phyloP scores from a whole-genome alignment of 75 land plant species.

The Isoetes taiwanensis region DNA sequence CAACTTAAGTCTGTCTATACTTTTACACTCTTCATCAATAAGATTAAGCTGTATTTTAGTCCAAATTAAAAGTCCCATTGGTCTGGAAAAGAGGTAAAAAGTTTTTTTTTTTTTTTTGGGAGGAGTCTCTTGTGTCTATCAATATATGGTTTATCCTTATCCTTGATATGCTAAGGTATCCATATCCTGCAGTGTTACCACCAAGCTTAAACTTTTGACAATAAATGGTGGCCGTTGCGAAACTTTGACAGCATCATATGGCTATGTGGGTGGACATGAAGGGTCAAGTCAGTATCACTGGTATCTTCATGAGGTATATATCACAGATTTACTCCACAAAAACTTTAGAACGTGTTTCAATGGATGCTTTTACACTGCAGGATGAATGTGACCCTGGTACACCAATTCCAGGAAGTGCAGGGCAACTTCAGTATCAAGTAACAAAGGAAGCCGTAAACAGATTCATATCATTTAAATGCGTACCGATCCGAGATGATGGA shows the following conservation, averaged over 20 bases:
- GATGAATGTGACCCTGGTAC: slow-evolving; percentile 47
- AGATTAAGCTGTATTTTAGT: too few relatives aligned
- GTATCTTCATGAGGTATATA: slow-evolving; percentile 77
- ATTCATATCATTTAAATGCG: slow-evolving; percentile 71
- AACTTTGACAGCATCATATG: slow-evolving; percentile 85
- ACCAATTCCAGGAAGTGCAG: slow-evolving; percentile 47
- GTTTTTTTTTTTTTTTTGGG: too few relatives aligned
- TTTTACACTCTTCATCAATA: too few relatives aligned
- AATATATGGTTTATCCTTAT: too few relatives aligned
- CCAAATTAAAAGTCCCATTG: too few relatives aligned
- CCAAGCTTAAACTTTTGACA: slow-evolving; percentile 79
- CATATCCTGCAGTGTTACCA: slow-evolving; percentile 79
- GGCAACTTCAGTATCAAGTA: slow-evolving; percentile 69
- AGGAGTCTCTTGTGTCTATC: too few relatives aligned
- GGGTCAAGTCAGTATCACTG: slow-evolving; percentile 82
- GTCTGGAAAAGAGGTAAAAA: too few relatives aligned
- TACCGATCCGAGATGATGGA: slow-evolving; percentile 79
- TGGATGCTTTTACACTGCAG: too few relatives aligned
- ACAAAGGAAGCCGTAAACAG: slow-evolving; percentile 65
- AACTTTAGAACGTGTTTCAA: neutral
- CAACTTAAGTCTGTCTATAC: too few relatives aligned
- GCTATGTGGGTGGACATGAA: slow-evolving; percentile 92
- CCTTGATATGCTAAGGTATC: too few relatives aligned
- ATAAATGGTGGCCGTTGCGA: slow-evolving; percentile 76
- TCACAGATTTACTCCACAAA: neutral